A percentile compares a stretch with the other conserved stretches of the same genome.
phyloP scores from a whole-genome alignment of 768 basidiomycete genomes.

The Suillus plorans region DNA sequence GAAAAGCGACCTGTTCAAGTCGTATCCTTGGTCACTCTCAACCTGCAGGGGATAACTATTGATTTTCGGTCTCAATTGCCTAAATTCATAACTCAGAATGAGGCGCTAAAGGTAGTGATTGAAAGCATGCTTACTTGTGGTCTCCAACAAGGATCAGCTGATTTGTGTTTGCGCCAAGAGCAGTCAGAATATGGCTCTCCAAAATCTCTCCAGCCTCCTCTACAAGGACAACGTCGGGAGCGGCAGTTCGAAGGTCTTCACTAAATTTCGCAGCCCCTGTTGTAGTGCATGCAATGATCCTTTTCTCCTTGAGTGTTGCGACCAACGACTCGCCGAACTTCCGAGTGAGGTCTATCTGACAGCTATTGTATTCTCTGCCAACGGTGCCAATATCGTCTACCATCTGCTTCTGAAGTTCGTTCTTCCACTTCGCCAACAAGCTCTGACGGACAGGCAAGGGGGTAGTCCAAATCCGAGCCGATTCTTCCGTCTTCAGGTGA shows the following conservation, averaged over 20 bases:
- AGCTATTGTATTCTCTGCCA: slow-evolving; percentile 37
- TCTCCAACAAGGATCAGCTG: slow-evolving; percentile 64
- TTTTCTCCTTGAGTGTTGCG: slow-evolving; percentile 38
- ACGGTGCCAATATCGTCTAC: slow-evolving; percentile 29
- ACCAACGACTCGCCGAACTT: slow-evolving; percentile 32
- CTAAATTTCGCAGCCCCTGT: slow-evolving; percentile 61
- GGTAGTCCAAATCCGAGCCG: slow-evolving; percentile 36
- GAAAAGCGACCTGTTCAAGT: slow-evolving; percentile 61
- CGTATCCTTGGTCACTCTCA: slow-evolving; percentile 62
- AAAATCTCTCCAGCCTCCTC: slow-evolving; percentile 70
- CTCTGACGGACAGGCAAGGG: slow-evolving; percentile 21
- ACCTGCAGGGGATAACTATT: slow-evolving; percentile 58
- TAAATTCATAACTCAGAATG: slow-evolving; percentile 19
- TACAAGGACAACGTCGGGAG: slow-evolving; percentile 52
- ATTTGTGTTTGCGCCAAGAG: slow-evolving; percentile 41
- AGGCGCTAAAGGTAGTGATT: background rate
- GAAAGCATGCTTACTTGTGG: slow-evolving; percentile 60
- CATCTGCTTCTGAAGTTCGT: slow-evolving; percentile 33
- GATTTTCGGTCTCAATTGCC: slow-evolving; percentile 66
- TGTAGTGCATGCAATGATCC: slow-evolving; percentile 63
- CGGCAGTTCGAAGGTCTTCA: slow-evolving; percentile 40
- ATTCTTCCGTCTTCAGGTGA: slow-evolving; percentile 15
- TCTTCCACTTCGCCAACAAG: slow-evolving; percentile 29
- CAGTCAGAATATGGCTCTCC: slow-evolving; percentile 59
- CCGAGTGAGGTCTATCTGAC: slow-evolving; percentile 29